Base-by-base conservation (phyloP, 768 basidiomycete genomes). In the Bullera alba region DNA sequence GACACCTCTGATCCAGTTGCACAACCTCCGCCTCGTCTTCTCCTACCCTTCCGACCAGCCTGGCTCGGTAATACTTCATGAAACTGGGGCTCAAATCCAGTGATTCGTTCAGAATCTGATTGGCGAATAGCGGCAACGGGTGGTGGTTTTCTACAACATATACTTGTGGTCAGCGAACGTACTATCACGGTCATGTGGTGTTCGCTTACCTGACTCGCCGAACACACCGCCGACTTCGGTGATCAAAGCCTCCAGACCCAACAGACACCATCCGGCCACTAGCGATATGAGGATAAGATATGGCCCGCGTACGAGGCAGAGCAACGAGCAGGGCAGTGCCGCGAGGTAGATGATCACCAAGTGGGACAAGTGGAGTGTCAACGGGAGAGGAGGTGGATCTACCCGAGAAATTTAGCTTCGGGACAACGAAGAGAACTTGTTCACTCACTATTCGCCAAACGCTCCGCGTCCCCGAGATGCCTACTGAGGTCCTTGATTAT, bases 221-320 rank as follows among this genome's bases (percentile, higher is more conserved):
- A 70, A 72, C 1, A 72, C 71, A 5, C 61, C 65, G 1, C 67
- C 71, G 0, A 70, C 68, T 58, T 72, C 71, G 14, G 53, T 46
- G 19, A 68, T 61, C n/a, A 72, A 42, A 25, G 69, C 69, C 46
- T 72, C 69, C 1, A 72, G 52, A 19, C 71, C 71, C 15, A 70
- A 44, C 0, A 72, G 41, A 48, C 61, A 68, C 71, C 71, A 72
- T 19, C 63, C 69, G 10, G 69, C 69, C 2, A 72, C 51, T 27
- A 69, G 30, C 1, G 63, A 61, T 19, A 72, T 58, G 7, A 65
- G 37, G 22, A 43, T 43, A 7, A 66, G 51, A 3, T 60, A 38
- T 50, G 58, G 66, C 5, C 58, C 57, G 5, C 51, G 54, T 0
- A 69, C 60, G 12, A 62, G 53, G 29, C 65, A 68, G 4, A 70